These are phyloP conservation scores for Aschersonia sp. DNA, from an alignment of 2,329 filamentous ascomycete species.

Conservation along the genomic window DNA sequence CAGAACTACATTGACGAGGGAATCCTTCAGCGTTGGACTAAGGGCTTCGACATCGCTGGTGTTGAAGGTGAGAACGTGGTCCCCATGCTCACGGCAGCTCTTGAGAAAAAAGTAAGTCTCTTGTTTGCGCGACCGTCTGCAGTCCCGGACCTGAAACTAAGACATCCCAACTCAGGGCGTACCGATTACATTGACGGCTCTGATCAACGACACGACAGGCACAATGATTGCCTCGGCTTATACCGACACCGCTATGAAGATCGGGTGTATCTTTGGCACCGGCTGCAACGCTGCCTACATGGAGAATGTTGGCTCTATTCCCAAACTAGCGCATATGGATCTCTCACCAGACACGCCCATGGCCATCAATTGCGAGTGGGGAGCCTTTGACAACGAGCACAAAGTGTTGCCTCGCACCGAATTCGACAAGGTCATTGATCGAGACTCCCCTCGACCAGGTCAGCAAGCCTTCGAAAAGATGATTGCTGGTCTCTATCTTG, in stretches of 20 bases:
- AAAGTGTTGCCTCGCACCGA: constrained; percentile 71
- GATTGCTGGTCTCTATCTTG: constrained; percentile 87
- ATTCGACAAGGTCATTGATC: constrained; percentile 80
- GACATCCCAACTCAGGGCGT: constrained; percentile 43
- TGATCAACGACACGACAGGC: constrained; percentile 97
- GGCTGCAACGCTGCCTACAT: constrained; percentile 98
- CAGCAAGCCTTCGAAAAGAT: constrained; percentile 98
- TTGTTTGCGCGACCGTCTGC: background rate
- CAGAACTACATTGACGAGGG: constrained; percentile 91
- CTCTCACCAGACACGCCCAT: constrained; percentile 72
- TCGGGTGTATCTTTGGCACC: constrained; percentile 96
- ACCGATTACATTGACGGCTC: constrained; percentile 79
- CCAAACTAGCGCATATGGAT: constrained; percentile 86
- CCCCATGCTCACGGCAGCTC: constrained; percentile 68
- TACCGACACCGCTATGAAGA: constrained; percentile 84
- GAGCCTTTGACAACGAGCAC: constrained; percentile 91
- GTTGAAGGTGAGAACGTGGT: constrained; percentile 87
- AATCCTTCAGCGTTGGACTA: constrained; percentile 88
- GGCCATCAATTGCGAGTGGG: constrained; percentile 97
- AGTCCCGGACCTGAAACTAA: background rate
- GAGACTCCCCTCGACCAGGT: constrained; percentile 79
- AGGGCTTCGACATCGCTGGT: constrained; percentile 87
- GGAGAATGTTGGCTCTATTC: constrained; percentile 80
- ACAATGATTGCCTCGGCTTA: constrained; percentile 94
- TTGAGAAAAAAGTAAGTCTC: constrained; percentile 38